Percentiles rank a stretch among this genome's conserved stretches.
These are phyloP conservation scores for Cladosporium cucumerinum DNA, from an alignment of 2,329 filamentous ascomycete species.

Conservation along the genomic window DNA sequence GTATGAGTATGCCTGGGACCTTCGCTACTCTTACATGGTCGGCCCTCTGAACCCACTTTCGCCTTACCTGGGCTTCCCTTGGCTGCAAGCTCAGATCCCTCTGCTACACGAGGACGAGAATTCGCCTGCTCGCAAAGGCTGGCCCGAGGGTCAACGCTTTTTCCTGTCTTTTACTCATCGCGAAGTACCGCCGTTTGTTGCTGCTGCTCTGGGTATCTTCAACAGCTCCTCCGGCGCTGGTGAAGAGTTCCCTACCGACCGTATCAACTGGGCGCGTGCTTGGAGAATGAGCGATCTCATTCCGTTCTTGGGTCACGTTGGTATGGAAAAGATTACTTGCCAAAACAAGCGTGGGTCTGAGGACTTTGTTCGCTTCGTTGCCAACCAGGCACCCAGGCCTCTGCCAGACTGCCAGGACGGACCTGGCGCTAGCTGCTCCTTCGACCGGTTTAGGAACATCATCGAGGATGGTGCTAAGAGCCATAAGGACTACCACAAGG, in stretches of 20 bases:
- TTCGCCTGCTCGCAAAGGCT: constrained; percentile 1
- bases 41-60: constrained; percentile 20
- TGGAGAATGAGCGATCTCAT: constrained; percentile 23
- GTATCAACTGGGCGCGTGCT: constrained; percentile 21
- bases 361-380: constrained; percentile 21
- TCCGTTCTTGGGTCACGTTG: constrained; percentile 23
- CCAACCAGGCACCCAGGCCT: constrained; percentile 18
- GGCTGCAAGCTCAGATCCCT: constrained; percentile 15
- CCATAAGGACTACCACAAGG: constrained; percentile 18
- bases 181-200: constrained; percentile 22
- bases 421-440: constrained; percentile 20
- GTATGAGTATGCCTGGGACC: constrained; percentile 22
- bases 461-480: constrained; percentile 17
- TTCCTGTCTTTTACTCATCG: constrained; percentile 23
- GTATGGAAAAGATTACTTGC: constrained; percentile 21
- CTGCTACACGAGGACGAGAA: constrained; percentile 17
- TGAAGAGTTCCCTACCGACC: constrained; percentile 21
- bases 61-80: constrained; percentile 22
- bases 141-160: constrained; percentile 18
- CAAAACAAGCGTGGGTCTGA: constrained; percentile 5
- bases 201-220: constrained; percentile 22
- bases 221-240: constrained; percentile 15
- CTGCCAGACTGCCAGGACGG: constrained; percentile 20
- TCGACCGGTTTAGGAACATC: constrained; percentile 17
- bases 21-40: constrained; percentile 22